Evolutionary conservation across 164 flowering plant species (phyloP).

Genomic region (Platanus orientalis): DNA sequence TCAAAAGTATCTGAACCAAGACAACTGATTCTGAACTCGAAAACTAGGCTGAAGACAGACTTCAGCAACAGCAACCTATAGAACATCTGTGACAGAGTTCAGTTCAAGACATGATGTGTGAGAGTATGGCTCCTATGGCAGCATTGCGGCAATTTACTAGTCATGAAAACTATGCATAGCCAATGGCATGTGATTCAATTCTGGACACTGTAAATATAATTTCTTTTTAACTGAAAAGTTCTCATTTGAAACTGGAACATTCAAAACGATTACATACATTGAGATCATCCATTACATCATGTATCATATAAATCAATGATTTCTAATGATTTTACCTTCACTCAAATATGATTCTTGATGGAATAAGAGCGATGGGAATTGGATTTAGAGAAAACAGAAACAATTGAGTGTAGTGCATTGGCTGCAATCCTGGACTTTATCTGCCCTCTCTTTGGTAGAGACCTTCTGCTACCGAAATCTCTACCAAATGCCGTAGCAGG

Average conservation of each 20-base stretch:
- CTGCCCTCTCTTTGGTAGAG: neutral
- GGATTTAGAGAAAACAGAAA: neutral
- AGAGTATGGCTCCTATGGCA: neutral
- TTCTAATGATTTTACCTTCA: too few relatives aligned
- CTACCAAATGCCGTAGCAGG: neutral
- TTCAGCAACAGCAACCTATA: conserved; percentile 16
- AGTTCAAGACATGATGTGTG: conserved; percentile 7
- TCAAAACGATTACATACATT: neutral
- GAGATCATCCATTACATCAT: neutral
- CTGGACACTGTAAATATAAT: neutral
- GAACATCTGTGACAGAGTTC: conserved; percentile 18
- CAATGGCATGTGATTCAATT: too few relatives aligned
- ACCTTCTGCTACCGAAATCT: neutral
- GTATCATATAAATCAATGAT: neutral
- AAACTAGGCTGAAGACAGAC: conserved; percentile 29
- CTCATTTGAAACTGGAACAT: neutral
- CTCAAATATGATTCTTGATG: too few relatives aligned
- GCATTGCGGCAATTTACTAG: neutral
- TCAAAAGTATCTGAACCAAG: conserved; percentile 54
- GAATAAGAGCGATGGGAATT: neutral
- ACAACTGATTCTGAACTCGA: conserved; percentile 53
- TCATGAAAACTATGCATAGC: neutral
- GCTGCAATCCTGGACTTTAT: neutral
- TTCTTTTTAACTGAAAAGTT: neutral
- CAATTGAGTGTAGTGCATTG: neutral